Percentiles rank a stretch among this genome's conserved stretches.
Conservation (phyloP, 257 asterid species). For the Solanum chiquidenum region DNA sequence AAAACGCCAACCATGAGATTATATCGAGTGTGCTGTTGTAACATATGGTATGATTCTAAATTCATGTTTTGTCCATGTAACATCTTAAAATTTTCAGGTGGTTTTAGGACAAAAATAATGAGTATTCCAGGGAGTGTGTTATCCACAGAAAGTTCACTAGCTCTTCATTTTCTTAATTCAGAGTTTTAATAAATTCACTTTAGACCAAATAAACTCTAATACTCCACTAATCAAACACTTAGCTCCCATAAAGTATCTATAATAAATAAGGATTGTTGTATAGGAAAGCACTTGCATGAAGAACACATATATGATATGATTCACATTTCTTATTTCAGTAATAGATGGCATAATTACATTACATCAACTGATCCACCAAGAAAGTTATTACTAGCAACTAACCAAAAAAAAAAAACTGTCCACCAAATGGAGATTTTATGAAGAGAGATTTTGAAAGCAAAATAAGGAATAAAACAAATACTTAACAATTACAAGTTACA, state of each 20-base stretch:
- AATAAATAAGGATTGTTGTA: neutral
- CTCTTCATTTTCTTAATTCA: neutral
- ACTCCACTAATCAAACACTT: neutral
- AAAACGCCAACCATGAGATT: neutral
- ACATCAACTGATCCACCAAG: neutral
- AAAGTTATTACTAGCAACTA: neutral
- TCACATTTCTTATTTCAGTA: neutral
- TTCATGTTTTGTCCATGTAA: neutral
- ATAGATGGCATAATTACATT: neutral
- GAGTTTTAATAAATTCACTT: neutral
- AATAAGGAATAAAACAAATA: neutral
- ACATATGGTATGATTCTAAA: neutral
- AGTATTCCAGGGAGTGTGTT: slow-evolving; percentile 29
- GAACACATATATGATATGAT: neutral
- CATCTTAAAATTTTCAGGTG: neutral
- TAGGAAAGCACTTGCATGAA: neutral
- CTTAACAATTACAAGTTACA: neutral
- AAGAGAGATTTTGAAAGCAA: neutral
- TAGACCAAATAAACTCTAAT: neutral
- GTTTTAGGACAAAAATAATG: neutral
- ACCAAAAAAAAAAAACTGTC: neutral
- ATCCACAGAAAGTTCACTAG: neutral
- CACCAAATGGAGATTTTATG: neutral
- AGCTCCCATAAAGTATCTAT: neutral
- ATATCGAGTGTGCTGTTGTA: neutral